Evolutionary conservation across 371 early-diverging fungal species (phyloP), one percentile per base, ranked within the genome.

Genomic region (Lichtheimia hyalospora): DNA sequence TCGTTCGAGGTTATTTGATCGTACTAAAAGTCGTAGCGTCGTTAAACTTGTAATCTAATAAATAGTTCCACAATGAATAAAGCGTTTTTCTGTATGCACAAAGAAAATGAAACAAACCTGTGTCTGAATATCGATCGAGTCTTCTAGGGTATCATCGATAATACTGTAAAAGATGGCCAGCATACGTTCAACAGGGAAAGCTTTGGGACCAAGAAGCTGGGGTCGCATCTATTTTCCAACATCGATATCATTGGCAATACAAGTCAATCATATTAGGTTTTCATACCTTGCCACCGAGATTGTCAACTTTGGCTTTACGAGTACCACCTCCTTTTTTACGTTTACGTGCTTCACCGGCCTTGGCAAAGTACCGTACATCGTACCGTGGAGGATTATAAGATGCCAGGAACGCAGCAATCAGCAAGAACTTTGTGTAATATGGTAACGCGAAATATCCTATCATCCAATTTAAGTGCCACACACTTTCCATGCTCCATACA

Each of bases 111-210:
- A 28, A 21, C 56, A 24, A 68, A 88, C 88, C 77, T 93, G 93
- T 20, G 76, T 73, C 48, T 94, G 88, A 40, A 95, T 86, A 62
- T 94, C 92, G 21, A 94, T 83, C 3, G 85, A 83, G 54, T 84
- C 82, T 46, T 90, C 88, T 1, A 90, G 70, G 0, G 84, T 74
- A 40, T 89, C 89, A 14, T 81, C 86, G 21, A 92, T 67, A 48
- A 96, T 94, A 69, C 89, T 89, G 63, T 94, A 92, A 74, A 96
- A 96, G 41, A 97, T 96, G 28, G 96, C 96, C 65, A 96, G 71
- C 92, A 96, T 87, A 27, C 98, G 88, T 61, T 97, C 97, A 8
- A 96, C 76, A 0, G 92, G 90, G 72, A 96, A 96, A 4, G 89
- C 68, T 63, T 91, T 92, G 0, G 98, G 96, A 0, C 97, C 96